Evolutionary conservation across 345 rosid species (phyloP), one percentile per base, ranked within the genome.

Genomic region (Dovyalis caffra): DNA sequence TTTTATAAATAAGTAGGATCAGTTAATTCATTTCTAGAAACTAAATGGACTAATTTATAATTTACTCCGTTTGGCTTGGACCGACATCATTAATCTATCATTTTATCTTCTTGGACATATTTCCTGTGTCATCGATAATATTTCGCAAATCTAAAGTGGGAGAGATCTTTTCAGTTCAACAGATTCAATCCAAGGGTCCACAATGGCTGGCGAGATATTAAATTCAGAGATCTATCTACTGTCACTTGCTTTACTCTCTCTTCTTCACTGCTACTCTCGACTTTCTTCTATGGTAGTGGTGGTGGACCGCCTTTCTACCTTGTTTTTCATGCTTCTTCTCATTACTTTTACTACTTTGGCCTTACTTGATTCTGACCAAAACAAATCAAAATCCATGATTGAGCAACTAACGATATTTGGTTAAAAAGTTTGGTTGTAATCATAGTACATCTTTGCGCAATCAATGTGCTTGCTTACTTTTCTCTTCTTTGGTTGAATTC

Each of bases 281-380:
- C 79, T 31, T 64, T 74, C 21, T 45, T 62, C 64, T 18, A 10
- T 34, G 47, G n/a, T n/a, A n/a, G n/a, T n/a, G n/a, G n/a, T n/a
- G n/a, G 68, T 63, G 79, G 79, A 69, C 70, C 72, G 38, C 63
- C 31, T 18, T 15, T 29, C 38, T 7, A 51, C 21, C 11, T 12
- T 29, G 6, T 49, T 70, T 43, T 70, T 38, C 66, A 37, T 51
- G 64, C 64, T 18, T 60, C 26, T 32, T 69, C 51, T 69, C 26
- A 69, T 20, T 20, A 2, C 23, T 68, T 10, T 20, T 21, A 32
- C 25, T 23, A 14, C 26, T 33, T 34, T 29, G 34, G 28, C 38
- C 61, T 40, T 67, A 23, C 66, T 8, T 35, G 37, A 35, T 8
- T 35, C 47, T 11, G 47, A 3, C 18, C 47, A 40, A 40, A 20